These are phyloP conservation scores for Erythrobasidium hasegawianum DNA, from an alignment of 1,284 basidiomycete species.

Conservation along the genomic window DNA sequence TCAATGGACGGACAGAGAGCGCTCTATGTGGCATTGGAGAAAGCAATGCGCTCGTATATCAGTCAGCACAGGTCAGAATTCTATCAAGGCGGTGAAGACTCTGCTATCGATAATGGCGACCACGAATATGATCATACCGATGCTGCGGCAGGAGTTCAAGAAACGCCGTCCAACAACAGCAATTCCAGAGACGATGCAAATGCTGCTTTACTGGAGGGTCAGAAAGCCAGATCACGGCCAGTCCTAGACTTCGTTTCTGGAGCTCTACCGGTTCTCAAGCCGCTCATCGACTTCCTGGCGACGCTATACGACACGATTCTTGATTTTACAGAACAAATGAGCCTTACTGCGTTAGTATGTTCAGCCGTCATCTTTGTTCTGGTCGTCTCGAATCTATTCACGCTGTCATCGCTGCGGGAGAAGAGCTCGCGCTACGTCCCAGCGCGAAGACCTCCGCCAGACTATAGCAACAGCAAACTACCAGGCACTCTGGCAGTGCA, in stretches of 20 bases:
- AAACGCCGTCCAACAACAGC: background rate
- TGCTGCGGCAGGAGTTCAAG: background rate
- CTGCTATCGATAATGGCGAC: background rate
- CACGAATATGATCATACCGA: background rate
- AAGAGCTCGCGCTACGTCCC: constrained; percentile 11
- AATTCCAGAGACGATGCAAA: background rate
- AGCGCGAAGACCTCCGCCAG: constrained; percentile 27
- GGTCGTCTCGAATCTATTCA: constrained; percentile 50
- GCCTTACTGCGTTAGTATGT: constrained; percentile 39
- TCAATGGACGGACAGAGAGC: constrained; percentile 90
- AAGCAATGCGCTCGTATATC: constrained; percentile 81
- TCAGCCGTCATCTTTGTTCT: constrained; percentile 46
- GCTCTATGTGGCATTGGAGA: constrained; percentile 80
- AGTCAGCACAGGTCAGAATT: constrained; percentile 84
- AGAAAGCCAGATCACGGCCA: background rate
- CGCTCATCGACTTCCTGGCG: constrained; percentile 24
- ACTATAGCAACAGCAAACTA: constrained; percentile 28
- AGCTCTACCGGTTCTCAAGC: constrained; percentile 12
- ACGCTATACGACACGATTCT: constrained; percentile 24
- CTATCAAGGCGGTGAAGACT: constrained; percentile 48
- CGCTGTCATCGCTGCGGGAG: constrained; percentile 35
- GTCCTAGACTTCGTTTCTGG: constrained; percentile 8
- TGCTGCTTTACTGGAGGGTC: background rate
- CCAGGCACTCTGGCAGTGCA: constrained; percentile 24
- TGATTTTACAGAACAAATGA: constrained; percentile 23